Conservation (phyloP, 139 green algal species). For the Chlamydomonas sp. region DNA sequence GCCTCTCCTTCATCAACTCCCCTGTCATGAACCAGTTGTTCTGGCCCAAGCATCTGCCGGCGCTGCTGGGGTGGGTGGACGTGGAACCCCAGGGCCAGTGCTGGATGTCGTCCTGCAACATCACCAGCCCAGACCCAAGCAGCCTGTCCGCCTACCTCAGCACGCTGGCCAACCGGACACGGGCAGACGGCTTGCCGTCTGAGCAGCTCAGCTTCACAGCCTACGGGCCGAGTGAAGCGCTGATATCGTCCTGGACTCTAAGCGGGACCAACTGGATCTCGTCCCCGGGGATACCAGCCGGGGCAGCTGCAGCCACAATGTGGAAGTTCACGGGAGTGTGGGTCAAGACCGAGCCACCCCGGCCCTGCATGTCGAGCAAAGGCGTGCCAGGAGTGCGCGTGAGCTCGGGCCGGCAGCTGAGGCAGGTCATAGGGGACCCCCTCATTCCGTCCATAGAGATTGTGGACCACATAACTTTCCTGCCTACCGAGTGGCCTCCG, state of each 20-base stretch:
- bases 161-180: background rate
- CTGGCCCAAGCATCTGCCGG: constrained; percentile 10
- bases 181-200: background rate
- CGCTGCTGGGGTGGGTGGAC: constrained; percentile 23
- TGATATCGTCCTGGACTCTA: background rate
- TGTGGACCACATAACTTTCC: background rate
- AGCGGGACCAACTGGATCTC: background rate
- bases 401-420: background rate
- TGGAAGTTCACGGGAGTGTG: background rate
- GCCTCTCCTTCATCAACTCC: constrained; percentile 15
- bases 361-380: background rate
- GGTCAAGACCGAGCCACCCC: background rate
- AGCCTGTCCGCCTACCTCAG: background rate
- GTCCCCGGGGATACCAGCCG: background rate
- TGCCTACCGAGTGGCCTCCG: constrained; percentile 17
- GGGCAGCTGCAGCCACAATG: background rate
- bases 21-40: constrained; percentile 11
- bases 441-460: constrained; percentile 6
- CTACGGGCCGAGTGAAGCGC: background rate
- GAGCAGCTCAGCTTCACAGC: background rate
- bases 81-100: background rate
- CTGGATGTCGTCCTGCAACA: background rate
- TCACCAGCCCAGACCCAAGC: background rate
- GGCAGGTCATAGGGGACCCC: constrained; percentile 16
- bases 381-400: background rate